Percentiles rank a stretch among this genome's conserved stretches.
These are phyloP conservation scores for Cinnamomum micranthum DNA, from an alignment of 164 flowering plant species.

Conservation along the genomic window DNA sequence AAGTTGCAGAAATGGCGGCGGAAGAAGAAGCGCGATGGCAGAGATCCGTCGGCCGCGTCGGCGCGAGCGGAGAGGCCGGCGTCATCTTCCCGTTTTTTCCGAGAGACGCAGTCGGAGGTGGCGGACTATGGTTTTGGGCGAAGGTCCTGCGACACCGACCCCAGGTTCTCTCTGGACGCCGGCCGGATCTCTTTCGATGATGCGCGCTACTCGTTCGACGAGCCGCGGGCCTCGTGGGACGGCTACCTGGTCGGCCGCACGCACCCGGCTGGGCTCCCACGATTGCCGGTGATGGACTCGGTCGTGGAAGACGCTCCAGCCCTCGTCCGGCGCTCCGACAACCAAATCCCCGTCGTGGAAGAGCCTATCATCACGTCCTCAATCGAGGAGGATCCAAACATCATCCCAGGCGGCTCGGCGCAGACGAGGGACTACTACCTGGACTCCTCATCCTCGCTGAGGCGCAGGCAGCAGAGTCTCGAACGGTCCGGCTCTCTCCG, in stretches of 20 bases:
- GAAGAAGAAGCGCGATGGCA: conserved; percentile 53
- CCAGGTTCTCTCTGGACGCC: conserved; percentile 42
- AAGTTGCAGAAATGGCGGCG: conserved; percentile 79
- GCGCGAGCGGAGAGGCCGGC: conserved; percentile 35
- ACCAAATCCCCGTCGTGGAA: conserved; percentile 75
- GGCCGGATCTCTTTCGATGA: conserved; percentile 64
- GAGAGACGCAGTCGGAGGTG: conserved; percentile 75
- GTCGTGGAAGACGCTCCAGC: conserved; percentile 69
- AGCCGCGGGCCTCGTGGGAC: conserved; percentile 96
- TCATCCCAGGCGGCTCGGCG: conserved; percentile 71
- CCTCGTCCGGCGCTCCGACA: conserved; percentile 42
- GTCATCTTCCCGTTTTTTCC: conserved; percentile 36
- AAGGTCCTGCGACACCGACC: conserved; percentile 59
- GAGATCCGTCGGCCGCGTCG: conserved; percentile 8
- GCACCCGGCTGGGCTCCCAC: conserved; percentile 15
- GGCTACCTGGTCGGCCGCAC: conserved; percentile 56
- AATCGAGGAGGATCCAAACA: conserved; percentile 36
- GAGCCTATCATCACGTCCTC: conserved; percentile 35
- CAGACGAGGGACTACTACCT: conserved; percentile 92
- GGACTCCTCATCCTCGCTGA: conserved; percentile 58
- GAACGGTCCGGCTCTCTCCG: conserved; percentile 68
- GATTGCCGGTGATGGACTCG: conserved; percentile 70
- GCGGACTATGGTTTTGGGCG: conserved; percentile 88
- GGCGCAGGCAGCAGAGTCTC: conserved; percentile 66
- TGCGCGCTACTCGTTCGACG: conserved; percentile 66